A percentile compares a stretch with the other conserved stretches of the same genome.
Conservation (phyloP, 768 basidiomycete genomes). For the Coprinopsis marcescibilis region DNA sequence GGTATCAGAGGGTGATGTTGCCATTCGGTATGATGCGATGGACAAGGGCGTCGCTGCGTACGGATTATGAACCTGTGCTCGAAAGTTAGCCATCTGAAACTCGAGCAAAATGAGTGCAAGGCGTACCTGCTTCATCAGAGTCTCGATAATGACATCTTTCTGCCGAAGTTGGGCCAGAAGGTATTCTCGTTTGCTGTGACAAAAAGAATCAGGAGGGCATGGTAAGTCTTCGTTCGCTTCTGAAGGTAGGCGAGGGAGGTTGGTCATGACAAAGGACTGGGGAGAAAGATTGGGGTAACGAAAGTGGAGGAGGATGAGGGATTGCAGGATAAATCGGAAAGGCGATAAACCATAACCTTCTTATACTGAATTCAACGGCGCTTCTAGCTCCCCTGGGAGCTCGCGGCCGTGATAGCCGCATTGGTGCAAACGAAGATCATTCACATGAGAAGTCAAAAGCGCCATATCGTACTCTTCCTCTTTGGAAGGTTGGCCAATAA, state of each 20-base stretch:
- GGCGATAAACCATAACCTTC: slow-evolving; percentile 4
- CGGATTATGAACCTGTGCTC: slow-evolving; percentile 67
- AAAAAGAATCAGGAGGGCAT: slow-evolving; percentile 27
- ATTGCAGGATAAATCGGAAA: slow-evolving; percentile 4
- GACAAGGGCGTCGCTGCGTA: slow-evolving; percentile 75
- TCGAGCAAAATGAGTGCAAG: neutral
- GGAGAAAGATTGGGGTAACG: slow-evolving; percentile 6
- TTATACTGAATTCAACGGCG: too few relatives aligned
- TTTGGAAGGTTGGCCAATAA: too few relatives aligned
- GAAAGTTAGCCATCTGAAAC: neutral
- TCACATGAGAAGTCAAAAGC: slow-evolving; percentile 1
- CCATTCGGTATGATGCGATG: slow-evolving; percentile 73
- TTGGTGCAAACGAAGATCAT: neutral
- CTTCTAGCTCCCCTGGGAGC: too few relatives aligned
- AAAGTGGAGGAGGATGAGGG: slow-evolving; percentile 5
- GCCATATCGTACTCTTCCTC: neutral
- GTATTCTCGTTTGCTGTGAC: slow-evolving; percentile 76
- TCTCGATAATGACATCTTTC: slow-evolving; percentile 84
- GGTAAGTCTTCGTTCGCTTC: slow-evolving; percentile 33
- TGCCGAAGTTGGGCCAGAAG: slow-evolving; percentile 80
- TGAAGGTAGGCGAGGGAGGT: slow-evolving; percentile 19
- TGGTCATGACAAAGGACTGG: slow-evolving; percentile 17
- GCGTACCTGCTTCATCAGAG: slow-evolving; percentile 72
- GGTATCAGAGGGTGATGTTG: slow-evolving; percentile 69
- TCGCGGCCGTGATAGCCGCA: slow-evolving; percentile 4